These are phyloP conservation scores for Akanthomyces muscarius DNA, from an alignment of 2,329 filamentous ascomycete species.

Conservation along the genomic window DNA sequence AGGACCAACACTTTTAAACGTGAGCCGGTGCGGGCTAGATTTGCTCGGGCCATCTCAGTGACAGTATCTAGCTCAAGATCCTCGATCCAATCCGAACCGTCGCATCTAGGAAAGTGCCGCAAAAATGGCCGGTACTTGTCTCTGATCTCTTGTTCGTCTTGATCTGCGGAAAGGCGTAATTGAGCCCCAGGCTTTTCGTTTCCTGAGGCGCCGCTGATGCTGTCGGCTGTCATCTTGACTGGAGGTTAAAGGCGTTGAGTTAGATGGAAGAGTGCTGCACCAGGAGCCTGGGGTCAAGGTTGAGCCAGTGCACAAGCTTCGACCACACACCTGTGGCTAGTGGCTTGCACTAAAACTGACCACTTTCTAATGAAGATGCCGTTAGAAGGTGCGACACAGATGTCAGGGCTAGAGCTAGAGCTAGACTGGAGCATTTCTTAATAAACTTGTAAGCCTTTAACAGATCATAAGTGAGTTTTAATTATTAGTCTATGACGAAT, in stretches of 20 bases:
- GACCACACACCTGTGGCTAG: no score
- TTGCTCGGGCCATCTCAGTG: neutral
- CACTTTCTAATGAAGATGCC: no score
- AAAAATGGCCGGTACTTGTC: neutral
- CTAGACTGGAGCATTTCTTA: no score
- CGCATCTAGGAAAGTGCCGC: neutral
- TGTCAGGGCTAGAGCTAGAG: no score
- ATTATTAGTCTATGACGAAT: no score
- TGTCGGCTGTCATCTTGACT: neutral
- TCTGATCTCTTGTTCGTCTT: neutral
- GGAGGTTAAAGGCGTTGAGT: slow-evolving; percentile 36
- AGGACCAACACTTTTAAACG: slow-evolving; percentile 44
- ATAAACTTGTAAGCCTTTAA: no score
- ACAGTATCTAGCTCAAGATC: neutral
- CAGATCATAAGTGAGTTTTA: no score
- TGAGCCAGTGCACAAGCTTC: no score
- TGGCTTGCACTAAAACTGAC: no score
- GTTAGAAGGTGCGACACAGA: no score
- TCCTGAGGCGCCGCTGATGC: neutral
- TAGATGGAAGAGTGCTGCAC: no score
- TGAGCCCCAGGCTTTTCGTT: neutral
- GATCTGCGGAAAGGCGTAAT: neutral
- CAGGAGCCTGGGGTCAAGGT: no score
- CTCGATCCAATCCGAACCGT: neutral
- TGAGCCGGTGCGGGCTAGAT: neutral